phyloP scores from a whole-genome alignment of 805 yeast species.

The Jamesozyma hellenica region DNA sequence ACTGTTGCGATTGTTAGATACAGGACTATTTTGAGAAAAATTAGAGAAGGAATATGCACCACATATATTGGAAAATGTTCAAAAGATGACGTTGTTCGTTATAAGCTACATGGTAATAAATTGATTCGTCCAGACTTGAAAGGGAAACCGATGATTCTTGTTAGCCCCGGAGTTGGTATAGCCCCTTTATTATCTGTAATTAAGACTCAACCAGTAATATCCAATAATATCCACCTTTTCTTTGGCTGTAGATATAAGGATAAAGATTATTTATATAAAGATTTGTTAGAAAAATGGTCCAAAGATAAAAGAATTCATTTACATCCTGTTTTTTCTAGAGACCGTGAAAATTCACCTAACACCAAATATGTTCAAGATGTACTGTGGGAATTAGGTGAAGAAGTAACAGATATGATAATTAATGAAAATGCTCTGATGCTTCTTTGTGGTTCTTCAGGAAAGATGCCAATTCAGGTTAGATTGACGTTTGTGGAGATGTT shows the following conservation, averaged over 20 bases:
- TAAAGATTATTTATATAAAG: slow-evolving; percentile 60
- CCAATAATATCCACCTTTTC: slow-evolving; percentile 40
- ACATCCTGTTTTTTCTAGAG: slow-evolving; percentile 42
- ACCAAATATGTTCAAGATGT: slow-evolving; percentile 72
- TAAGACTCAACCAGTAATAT: slow-evolving; percentile 25
- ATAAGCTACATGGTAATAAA: slow-evolving; percentile 40
- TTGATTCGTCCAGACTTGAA: slow-evolving; percentile 29
- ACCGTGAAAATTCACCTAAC: slow-evolving; percentile 30
- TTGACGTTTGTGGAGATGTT: slow-evolving; percentile 63
- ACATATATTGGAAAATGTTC: slow-evolving; percentile 51
- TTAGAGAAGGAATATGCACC: slow-evolving; percentile 76
- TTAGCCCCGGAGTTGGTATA: slow-evolving; percentile 93
- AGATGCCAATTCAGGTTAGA: slow-evolving; percentile 84
- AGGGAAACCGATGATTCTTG: slow-evolving; percentile 50
- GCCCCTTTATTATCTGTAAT: slow-evolving; percentile 83
- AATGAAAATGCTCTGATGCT: slow-evolving; percentile 53
- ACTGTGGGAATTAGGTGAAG: slow-evolving; percentile 40
- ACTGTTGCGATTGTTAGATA: slow-evolving; percentile 82
- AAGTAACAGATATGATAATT: slow-evolving; percentile 44
- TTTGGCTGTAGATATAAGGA: slow-evolving; percentile 61
- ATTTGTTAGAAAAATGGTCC: slow-evolving; percentile 38
- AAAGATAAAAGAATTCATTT: slow-evolving; percentile 31
- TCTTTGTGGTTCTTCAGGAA: slow-evolving; percentile 88
- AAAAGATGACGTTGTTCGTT: slow-evolving; percentile 41
- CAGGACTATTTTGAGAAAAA: slow-evolving; percentile 64